Evolutionary conservation across 148 eudicot genomes (phyloP), one percentile per base, ranked within the genome.

Genomic region (Amaranthus palmeri): DNA sequence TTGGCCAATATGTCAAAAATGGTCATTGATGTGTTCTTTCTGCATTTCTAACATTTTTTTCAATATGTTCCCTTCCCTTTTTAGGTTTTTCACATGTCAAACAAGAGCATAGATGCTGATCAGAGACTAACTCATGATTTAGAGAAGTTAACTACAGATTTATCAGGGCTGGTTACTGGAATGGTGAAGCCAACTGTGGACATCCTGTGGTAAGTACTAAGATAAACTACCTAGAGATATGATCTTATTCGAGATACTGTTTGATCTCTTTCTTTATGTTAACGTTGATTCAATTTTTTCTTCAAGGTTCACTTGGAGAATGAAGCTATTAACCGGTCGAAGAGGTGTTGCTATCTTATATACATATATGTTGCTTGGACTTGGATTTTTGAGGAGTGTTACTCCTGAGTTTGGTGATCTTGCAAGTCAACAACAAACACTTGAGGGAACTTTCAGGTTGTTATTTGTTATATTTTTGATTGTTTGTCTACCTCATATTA

Each of bases 121-220:
- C 98, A 93, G 80, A 85, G 97, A 76, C 43, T 93, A 45, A 93
- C 98, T 46, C 98, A 89, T 71, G 98, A 93, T 75, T 83, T 93
- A 62, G 98, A 93, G 83, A 93, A 93, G 81, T 82, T 93, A 72
- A 89, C 97, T 12, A 69, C 86, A 58, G 97, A 93, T 65, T 81
- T 93, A 72, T 93, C 98, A 56, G 91, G 97, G 18, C 80, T 93
- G 77, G 97, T 91, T 60, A 91, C 98, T 48, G 98, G 98, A 81
- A 85, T 93, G 97, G 97, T 93, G 67, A 93, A 93, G 84, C 98
- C 98, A 73, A 85, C 91, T 67, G 98, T 93, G 55, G 98, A 93
- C 83, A 93, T 93, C 62, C 68, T 93, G 72, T 93, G 98, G 98
- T 89, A 71, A 85, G 91, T 69, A 49, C 55, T 47, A 57, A 60